These are phyloP conservation scores for Prunus persica DNA, from an alignment of 306 rosid genomes.

Conservation along the genomic window Prunus_persica_NCBIv2 NC_034009.1:36690001-36690500, in stretches of 20 bases:
- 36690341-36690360: not conserved
- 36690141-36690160: slow-evolving; percentile 20
- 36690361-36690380: not conserved
- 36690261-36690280: slow-evolving; percentile 23
- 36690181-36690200: slow-evolving; percentile 5
- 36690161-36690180: not conserved
- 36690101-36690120: slow-evolving; percentile 26
- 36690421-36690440: no score
- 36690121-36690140: slow-evolving; percentile 45
- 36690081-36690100: slow-evolving; percentile 18
- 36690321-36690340: not conserved
- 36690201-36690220: not conserved
- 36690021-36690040: slow-evolving; percentile 49
- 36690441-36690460: not conserved
- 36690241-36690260: slow-evolving; percentile 27
- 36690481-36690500: not conserved
- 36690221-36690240: slow-evolving; percentile 28
- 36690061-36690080: slow-evolving; percentile 34
- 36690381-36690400: not conserved
- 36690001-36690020: slow-evolving; percentile 51
- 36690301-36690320: not conserved
- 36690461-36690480: not conserved
- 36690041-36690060: slow-evolving; percentile 31
- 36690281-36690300: not conserved
- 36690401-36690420: not conserved